phyloP scores from a whole-genome alignment of 2,329 filamentous ascomycete species.

The Ophiostoma quercus region DNA sequence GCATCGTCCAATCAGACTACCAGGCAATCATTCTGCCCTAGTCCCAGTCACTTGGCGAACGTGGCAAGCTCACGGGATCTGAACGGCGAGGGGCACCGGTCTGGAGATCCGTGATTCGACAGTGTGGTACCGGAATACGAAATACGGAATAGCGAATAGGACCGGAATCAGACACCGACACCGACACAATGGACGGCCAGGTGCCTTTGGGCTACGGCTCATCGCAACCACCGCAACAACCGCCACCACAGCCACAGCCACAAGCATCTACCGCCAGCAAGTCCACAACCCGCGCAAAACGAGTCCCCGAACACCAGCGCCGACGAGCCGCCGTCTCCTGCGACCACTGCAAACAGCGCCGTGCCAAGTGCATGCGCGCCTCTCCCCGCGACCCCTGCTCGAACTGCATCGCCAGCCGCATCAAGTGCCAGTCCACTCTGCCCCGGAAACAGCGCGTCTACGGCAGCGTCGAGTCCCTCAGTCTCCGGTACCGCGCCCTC shows the following conservation, averaged over 20 bases:
- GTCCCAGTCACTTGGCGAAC: conserved; percentile 8
- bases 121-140: neutral
- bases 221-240: neutral
- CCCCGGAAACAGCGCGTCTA: conserved; percentile 43
- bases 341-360: conserved; percentile 44
- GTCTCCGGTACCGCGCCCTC: conserved; percentile 38
- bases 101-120: conserved; percentile 6
- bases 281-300: conserved; percentile 24
- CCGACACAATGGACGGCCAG: conserved; percentile 1
- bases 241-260: neutral
- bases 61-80: neutral
- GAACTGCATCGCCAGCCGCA: conserved; percentile 39
- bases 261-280: neutral
- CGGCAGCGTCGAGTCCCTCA: conserved; percentile 40
- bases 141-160: neutral
- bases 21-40: neutral
- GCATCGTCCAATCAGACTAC: neutral
- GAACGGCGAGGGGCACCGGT: conserved; percentile 4
- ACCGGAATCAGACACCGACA: neutral
- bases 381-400: conserved; percentile 37
- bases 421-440: conserved; percentile 41
- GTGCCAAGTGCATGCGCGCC: conserved; percentile 42
- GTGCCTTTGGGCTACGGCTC: neutral
- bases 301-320: conserved; percentile 41
- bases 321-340: conserved; percentile 43